Conservation (phyloP, 2,329 filamentous ascomycete genomes). For the Dendryphion nanum region DNA sequence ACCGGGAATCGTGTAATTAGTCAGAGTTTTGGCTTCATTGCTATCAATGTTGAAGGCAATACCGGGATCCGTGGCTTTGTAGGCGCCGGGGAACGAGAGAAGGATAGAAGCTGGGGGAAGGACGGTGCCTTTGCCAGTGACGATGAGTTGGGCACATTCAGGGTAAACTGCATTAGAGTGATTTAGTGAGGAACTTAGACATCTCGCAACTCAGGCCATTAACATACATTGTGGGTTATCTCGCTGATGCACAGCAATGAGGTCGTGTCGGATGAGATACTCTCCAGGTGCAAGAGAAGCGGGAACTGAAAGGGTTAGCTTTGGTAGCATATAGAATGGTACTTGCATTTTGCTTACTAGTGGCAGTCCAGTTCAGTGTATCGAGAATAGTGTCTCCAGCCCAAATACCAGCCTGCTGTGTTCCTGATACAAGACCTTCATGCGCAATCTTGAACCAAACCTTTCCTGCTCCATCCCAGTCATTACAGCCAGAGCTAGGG, state of each 20-base stretch:
- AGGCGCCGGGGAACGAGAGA: conserved; percentile 44
- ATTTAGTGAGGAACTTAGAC: conserved; percentile 25
- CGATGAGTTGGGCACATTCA: conserved; percentile 55
- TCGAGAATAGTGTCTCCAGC: conserved; percentile 48
- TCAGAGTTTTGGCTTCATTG: conserved; percentile 22
- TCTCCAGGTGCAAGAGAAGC: conserved; percentile 46
- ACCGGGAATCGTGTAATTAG: conserved; percentile 25
- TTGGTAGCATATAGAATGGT: too few species aligned
- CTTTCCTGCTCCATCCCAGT: conserved; percentile 51
- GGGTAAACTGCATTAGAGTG: conserved; percentile 52
- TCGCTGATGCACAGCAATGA: conserved; percentile 54
- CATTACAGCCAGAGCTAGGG: conserved; percentile 43
- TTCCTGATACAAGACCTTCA: conserved; percentile 48
- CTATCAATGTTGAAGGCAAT: conserved; percentile 37
- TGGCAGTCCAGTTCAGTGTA: conserved; percentile 51
- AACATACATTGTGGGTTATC: conserved; percentile 50
- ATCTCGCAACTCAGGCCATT: too few species aligned
- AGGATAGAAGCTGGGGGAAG: conserved; percentile 41
- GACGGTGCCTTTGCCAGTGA: conserved; percentile 50
- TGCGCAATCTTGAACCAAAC: conserved; percentile 62
- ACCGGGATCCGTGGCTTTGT: conserved; percentile 46
- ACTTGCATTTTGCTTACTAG: too few species aligned
- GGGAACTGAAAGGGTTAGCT: too few species aligned
- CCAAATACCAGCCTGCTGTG: conserved; percentile 48
- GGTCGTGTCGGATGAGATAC: conserved; percentile 56